Percentiles rank a stretch among this genome's conserved stretches.
These are phyloP conservation scores for Hemileccinum impolitum DNA, from an alignment of 768 basidiomycete species.

Conservation along the genomic window DNA sequence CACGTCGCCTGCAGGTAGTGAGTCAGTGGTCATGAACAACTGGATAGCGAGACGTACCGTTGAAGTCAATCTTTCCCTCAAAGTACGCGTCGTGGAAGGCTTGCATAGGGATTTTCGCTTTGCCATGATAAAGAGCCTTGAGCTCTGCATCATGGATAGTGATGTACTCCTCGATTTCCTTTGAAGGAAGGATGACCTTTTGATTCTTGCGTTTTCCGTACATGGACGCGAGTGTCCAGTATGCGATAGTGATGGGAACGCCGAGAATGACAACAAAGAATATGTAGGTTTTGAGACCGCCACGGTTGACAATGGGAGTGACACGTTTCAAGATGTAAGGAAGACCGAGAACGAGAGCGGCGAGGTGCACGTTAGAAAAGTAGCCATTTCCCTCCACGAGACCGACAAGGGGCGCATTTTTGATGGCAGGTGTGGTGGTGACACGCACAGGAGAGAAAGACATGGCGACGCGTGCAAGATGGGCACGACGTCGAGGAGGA, in stretches of 20 bases:
- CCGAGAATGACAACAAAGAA: slow-evolving; percentile 75
- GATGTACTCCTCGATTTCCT: slow-evolving; percentile 86
- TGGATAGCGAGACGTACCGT: slow-evolving; percentile 50
- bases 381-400: slow-evolving; percentile 83
- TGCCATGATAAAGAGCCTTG: slow-evolving; percentile 73
- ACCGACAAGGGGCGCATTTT: slow-evolving; percentile 79
- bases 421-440: slow-evolving; percentile 74
- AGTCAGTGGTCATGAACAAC: not conserved
- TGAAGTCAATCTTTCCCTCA: slow-evolving; percentile 93
- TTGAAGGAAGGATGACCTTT: slow-evolving; percentile 80
- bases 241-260: slow-evolving; percentile 72
- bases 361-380: slow-evolving; percentile 82
- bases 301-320: slow-evolving; percentile 77
- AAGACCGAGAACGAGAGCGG: slow-evolving; percentile 67
- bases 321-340: slow-evolving; percentile 84
- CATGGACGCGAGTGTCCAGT: slow-evolving; percentile 87
- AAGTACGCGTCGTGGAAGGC: slow-evolving; percentile 97
- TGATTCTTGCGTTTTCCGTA: slow-evolving; percentile 81
- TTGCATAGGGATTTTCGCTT: slow-evolving; percentile 96
- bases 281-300: slow-evolving; percentile 82
- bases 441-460: slow-evolving; percentile 48
- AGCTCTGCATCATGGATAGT: slow-evolving; percentile 83
- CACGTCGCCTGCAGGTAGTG: slow-evolving; percentile 66
- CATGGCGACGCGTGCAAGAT: slow-evolving; percentile 29
- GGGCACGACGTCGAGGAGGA: slow-evolving; percentile 2